Evolutionary conservation across 768 basidiomycete species (phyloP).

Genomic region (Rhizopogon roseolus): DNA sequence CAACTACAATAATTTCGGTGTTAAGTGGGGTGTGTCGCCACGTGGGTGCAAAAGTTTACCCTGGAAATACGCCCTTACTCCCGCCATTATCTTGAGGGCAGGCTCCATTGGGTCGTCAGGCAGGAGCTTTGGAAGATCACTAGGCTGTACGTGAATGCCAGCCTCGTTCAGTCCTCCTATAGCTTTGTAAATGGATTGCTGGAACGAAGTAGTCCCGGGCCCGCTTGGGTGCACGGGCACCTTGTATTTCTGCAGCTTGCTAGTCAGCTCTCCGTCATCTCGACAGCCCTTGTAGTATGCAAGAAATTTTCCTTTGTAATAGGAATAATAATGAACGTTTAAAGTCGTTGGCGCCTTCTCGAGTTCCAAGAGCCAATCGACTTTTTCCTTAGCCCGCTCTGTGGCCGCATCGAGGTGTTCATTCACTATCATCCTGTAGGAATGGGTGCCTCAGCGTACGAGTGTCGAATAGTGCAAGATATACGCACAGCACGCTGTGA

Average conservation of each 20-base stretch:
- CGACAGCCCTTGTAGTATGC: constrained; percentile 38
- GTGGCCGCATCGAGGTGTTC: constrained; percentile 45
- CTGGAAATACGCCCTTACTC: constrained; percentile 72
- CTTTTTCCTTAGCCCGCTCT: constrained; percentile 31
- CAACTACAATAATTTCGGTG: constrained; percentile 28
- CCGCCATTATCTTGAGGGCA: constrained; percentile 63
- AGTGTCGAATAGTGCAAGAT: neutral
- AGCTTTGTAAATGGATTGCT: constrained; percentile 26
- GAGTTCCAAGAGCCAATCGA: constrained; percentile 45
- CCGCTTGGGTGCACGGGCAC: neutral
- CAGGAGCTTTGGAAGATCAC: constrained; percentile 46
- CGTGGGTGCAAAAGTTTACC: constrained; percentile 34
- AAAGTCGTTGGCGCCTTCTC: constrained; percentile 48
- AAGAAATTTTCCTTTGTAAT: constrained; percentile 48
- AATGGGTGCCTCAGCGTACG: neutral
- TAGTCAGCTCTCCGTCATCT: constrained; percentile 3
- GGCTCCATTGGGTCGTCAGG: constrained; percentile 49
- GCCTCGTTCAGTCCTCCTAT: constrained; percentile 6
- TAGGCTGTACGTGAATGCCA: constrained; percentile 29
- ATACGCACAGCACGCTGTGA: constrained; percentile 31
- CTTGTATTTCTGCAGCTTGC: constrained; percentile 7
- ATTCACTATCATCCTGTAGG: constrained; percentile 40
- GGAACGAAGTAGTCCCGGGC: neutral
- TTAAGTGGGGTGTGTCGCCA: neutral
- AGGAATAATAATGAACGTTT: constrained; percentile 45